Conservation (phyloP, 768 basidiomycete species). For the Dendrothele bispora region DNA sequence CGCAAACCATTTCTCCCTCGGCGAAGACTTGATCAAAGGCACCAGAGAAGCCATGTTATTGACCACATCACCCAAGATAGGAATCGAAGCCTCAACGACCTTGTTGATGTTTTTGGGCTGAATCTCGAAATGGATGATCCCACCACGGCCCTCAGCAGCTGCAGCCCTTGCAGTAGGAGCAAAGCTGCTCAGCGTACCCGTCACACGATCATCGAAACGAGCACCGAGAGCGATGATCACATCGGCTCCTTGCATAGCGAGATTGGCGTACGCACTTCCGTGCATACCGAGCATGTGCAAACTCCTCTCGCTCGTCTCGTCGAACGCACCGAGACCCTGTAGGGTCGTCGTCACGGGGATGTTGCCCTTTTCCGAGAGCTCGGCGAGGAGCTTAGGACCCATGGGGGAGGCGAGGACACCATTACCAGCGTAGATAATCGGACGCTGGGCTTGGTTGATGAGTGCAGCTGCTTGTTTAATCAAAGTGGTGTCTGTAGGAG, state of each 20-base stretch:
- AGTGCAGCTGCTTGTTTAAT: constrained; percentile 84
- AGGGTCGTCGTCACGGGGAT: constrained; percentile 98
- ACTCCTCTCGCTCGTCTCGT: constrained; percentile 83
- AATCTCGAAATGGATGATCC: constrained; percentile 99
- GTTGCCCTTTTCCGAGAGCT: constrained; percentile 81
- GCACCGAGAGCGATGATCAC: constrained; percentile 96
- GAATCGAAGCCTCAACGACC: constrained; percentile 92
- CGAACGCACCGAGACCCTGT: constrained; percentile 93
- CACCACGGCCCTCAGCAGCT: constrained; percentile 82
- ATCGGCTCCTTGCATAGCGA: constrained; percentile 97
- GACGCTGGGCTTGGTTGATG: constrained; percentile 90
- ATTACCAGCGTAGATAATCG: constrained; percentile 91
- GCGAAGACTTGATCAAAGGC: constrained; percentile 65
- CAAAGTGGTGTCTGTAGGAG: constrained; percentile 60
- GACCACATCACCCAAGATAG: constrained; percentile 91
- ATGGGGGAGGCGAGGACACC: constrained; percentile 81
- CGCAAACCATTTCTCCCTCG: constrained; percentile 79
- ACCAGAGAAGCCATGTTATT: constrained; percentile 80
- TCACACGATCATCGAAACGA: constrained; percentile 98
- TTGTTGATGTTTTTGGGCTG: constrained; percentile 99
- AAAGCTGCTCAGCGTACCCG: constrained; percentile 85
- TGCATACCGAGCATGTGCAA: constrained; percentile 99
- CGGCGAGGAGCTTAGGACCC: constrained; percentile 79
- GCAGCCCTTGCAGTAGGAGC: constrained; percentile 90
- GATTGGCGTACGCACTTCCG: constrained; percentile 94